Evolutionary conservation across 495 filamentous ascomycete genomes (phyloP).

Genomic region (Aspergillus hancockii): DNA sequence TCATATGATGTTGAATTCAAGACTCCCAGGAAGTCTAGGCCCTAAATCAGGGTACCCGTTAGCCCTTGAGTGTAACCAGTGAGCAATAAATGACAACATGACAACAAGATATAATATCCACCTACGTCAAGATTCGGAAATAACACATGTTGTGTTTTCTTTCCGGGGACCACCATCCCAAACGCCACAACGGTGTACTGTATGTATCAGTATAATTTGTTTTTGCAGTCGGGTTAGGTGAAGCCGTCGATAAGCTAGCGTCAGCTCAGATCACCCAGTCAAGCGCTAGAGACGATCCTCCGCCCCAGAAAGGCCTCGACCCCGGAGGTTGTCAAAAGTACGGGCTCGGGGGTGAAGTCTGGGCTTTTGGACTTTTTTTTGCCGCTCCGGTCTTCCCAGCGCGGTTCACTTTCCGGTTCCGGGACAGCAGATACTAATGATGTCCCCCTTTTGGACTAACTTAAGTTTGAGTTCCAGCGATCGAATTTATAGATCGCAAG

Average conservation of each 20-base stretch:
- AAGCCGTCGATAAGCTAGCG: slow-evolving; percentile 16
- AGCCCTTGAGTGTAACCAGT: neutral
- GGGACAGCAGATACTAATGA: neutral
- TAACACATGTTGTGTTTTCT: neutral
- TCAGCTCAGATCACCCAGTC: slow-evolving; percentile 11
- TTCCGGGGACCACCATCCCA: neutral
- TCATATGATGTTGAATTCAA: neutral
- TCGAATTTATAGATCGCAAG: slow-evolving; percentile 10
- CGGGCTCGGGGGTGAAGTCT: neutral
- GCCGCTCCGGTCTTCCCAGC: slow-evolving; percentile 7
- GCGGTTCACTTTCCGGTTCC: slow-evolving; percentile 2
- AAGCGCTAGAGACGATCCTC: slow-evolving; percentile 14
- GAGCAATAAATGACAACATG: neutral
- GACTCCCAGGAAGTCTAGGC: neutral
- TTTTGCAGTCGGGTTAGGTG: neutral
- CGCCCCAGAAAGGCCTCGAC: neutral
- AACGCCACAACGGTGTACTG: neutral
- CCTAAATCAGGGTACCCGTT: neutral
- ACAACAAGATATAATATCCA: neutral
- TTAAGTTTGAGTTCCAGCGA: neutral
- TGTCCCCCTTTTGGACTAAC: neutral
- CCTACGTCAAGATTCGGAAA: neutral
- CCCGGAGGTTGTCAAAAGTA: slow-evolving; percentile 7
- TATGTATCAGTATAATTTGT: neutral
- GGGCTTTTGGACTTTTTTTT: slow-evolving; percentile 1